Base-by-base conservation (phyloP, 108 stramenopile species). In the Discostella pseudostelligera region DNA sequence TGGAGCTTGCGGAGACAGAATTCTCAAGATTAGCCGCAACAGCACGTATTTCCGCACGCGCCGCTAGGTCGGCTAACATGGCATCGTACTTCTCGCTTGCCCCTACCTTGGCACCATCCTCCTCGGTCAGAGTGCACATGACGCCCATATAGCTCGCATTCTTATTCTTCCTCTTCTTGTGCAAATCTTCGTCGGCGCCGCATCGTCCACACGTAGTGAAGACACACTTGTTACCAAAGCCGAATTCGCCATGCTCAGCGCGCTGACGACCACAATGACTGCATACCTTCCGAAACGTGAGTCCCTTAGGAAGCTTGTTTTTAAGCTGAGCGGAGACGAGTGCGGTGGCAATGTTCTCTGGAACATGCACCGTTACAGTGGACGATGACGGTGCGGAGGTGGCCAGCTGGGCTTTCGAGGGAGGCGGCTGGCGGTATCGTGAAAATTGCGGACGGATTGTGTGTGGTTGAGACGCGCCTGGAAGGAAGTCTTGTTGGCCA, bases 261-360 rank as follows among this genome's bases (percentile, higher is more conserved):
- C 90, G 66, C n/a, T 86, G 81, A 32, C 81, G 78, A 35, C 90
- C 90, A 48, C 87, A 92, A 42, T 61, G 71, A 44, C 86, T 87
- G 36, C 90, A 92, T 28, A 92, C 84, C 68, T 92, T 92, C 40
- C 90, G 87, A 63, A 83, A 92, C 20, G 84, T 81, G 37, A 92
- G 73, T 9, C 84, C 69, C 47, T 82, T 81, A 35, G 90, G 90
- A 14, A 91, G 67, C 14, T 65, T 58, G 55, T 59, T 49, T n/a
- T 66, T 71, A 65, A 51, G 32, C 3, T 59, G 44, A 39, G 50
- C 37, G 40, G 40, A 22, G 59, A 51, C 40, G 36, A 36, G 45
- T 25, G 62, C 39, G 5, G 39, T 56, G 50, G 29, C 2, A 42
- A 49, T 43, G 16, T 36, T 35, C 22, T 60, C 59, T 4, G 59